phyloP scores from a whole-genome alignment of 352 stramenopile genomes.

The Phytopythium mirpurense region DNA sequence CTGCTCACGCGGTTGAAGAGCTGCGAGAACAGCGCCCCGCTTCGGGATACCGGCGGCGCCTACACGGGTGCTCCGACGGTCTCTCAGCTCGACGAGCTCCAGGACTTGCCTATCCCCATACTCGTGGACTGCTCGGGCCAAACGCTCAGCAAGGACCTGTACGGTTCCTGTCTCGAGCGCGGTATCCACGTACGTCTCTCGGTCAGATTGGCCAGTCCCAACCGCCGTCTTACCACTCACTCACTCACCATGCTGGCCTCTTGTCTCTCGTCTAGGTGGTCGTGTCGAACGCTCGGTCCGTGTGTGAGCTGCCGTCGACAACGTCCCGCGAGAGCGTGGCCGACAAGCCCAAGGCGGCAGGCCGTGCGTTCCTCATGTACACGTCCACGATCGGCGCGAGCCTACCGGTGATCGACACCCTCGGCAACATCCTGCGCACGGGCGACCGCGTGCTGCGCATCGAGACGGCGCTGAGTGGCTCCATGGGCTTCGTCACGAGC shows the following conservation, averaged over 20 bases:
- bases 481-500: slow-evolving; percentile 71
- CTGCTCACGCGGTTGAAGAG: slow-evolving; percentile 30
- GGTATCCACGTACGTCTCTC: slow-evolving; percentile 39
- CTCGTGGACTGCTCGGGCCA: slow-evolving; percentile 72
- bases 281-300: slow-evolving; percentile 58
- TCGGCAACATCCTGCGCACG: slow-evolving; percentile 69
- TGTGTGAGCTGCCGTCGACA: slow-evolving; percentile 43
- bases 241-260: neutral
- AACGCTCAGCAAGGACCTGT: slow-evolving; percentile 40
- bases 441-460: slow-evolving; percentile 61
- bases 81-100: slow-evolving; percentile 48
- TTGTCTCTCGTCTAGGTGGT: slow-evolving; percentile 24
- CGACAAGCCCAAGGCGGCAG: slow-evolving; percentile 24
- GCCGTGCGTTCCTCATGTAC: slow-evolving; percentile 76
- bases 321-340: slow-evolving; percentile 55
- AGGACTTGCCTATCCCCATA: slow-evolving; percentile 69
- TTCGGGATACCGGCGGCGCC: slow-evolving; percentile 16
- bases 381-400: slow-evolving; percentile 70
- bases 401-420: slow-evolving; percentile 66
- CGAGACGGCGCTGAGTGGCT: slow-evolving; percentile 56
- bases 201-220: neutral
- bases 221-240: neutral
- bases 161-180: slow-evolving; percentile 53
- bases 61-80: slow-evolving; percentile 40
- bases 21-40: slow-evolving; percentile 27